Evolutionary conservation across 202 grass and related monocot genomes (phyloP), one percentile per base, ranked within the genome.

Genomic region (Musa balbisiana): DNA sequence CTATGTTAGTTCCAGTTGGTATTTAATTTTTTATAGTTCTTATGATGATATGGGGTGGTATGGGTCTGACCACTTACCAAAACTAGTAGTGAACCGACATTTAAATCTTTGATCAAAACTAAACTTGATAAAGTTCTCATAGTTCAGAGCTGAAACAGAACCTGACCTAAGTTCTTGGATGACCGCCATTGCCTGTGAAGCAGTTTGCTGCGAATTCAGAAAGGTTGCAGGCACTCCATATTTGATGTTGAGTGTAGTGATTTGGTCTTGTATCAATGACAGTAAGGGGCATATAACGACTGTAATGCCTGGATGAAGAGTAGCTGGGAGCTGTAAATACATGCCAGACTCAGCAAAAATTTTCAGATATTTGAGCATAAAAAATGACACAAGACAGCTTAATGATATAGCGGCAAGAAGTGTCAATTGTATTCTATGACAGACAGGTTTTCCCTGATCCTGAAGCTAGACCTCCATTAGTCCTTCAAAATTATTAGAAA

Each of bases 241-340:
- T 70, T 84, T 97, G 78, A 87, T 82, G n/a, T 84, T 93, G 75
- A 97, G 76, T 55, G 94, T 82, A 82, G 88, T 72, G 78, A 97
- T 89, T 60, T 97, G 94, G 80, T 97, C 94, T 79, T 97, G 88
- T 62, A 93, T 97, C 78, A 97, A 88, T 49, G 94, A 97, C 49
- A 97, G n/a, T 20, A 93, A 81, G 6, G 88, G 94, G 50, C 84
- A 89, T 64, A 97, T 84, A 55, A 97, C 94, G 78, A 97, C 50
- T 55, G 90, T 93, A 73, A 93, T 71, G 1, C 94, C 94, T 63
- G 83, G 90, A 59, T 97, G 94, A 73, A 97, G 68, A 82, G 83
- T 93, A 75, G 94, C 86, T 69, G 94, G 94, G 29, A 97, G 90
- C 90, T 97, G 88, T 73, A 89, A 80, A 79, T 51, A 51, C 17